A percentile compares a stretch with the other conserved stretches of the same genome.
phyloP scores from a whole-genome alignment of 2,329 filamentous ascomycete species.

The Arthrinium phaeospermum region DNA sequence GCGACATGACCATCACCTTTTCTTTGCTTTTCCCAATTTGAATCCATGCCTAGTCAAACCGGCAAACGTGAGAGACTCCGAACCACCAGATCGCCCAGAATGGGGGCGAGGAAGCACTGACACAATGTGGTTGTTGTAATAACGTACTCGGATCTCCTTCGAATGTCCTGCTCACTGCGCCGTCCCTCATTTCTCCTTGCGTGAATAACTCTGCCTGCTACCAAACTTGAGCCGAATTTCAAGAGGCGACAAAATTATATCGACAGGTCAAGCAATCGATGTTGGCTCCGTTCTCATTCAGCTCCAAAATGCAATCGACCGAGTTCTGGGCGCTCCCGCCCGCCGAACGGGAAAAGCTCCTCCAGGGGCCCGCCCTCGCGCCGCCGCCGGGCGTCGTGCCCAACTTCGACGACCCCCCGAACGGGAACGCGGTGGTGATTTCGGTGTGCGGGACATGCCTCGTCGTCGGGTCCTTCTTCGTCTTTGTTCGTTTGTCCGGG shows the following conservation, averaged over 20 bases:
- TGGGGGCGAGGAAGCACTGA: neutral
- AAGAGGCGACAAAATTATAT: neutral
- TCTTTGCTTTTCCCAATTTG: neutral
- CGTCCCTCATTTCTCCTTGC: neutral
- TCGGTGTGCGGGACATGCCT: neutral
- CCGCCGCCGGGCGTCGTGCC: constrained; percentile 19
- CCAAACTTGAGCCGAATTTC: neutral
- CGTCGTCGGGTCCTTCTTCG: constrained; percentile 1
- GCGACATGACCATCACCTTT: neutral
- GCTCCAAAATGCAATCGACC: neutral
- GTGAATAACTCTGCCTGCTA: neutral
- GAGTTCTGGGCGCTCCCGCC: neutral
- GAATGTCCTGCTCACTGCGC: neutral
- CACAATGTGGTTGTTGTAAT: neutral
- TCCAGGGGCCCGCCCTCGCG: constrained; percentile 6
- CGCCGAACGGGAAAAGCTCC: neutral
- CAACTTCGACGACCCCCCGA: constrained; percentile 22
- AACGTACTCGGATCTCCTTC: neutral
- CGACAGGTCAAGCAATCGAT: neutral
- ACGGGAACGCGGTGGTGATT: constrained; percentile 10
- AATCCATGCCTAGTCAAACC: neutral
- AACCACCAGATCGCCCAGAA: neutral
- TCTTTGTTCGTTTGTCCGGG: neutral
- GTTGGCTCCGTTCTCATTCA: neutral
- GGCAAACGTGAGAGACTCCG: neutral